Percentiles rank a stretch among this genome's conserved stretches.
Conservation (phyloP, 495 filamentous ascomycete species). For the Neurospora sp. region DNA sequence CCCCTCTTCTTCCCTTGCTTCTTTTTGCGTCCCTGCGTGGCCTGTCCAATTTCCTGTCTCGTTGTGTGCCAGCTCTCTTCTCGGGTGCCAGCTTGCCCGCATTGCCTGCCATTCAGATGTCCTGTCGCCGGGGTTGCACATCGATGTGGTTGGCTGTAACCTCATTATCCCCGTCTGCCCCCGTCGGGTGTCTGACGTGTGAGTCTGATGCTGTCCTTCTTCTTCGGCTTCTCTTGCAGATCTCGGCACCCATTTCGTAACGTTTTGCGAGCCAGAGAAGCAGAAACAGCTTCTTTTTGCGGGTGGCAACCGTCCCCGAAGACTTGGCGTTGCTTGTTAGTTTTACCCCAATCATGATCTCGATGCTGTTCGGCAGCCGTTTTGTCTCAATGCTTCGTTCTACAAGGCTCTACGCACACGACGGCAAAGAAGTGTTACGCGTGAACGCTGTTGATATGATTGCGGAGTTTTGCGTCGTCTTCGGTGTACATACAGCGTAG, state of each 20-base stretch:
- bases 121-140: background rate
- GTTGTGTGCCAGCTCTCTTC: background rate
- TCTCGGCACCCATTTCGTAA: conserved; percentile 2
- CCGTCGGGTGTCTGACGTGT: conserved; percentile 11
- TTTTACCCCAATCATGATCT: background rate
- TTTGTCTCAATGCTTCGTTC: background rate
- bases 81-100: background rate
- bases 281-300: background rate
- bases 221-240: conserved; percentile 20
- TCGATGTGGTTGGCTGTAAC: conserved; percentile 5
- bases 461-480: background rate
- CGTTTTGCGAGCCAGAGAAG: background rate
- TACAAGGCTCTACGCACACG: background rate
- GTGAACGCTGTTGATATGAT: background rate
- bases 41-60: background rate
- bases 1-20: background rate
- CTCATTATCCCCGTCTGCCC: background rate
- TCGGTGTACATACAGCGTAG: background rate
- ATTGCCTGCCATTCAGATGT: background rate
- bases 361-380: background rate
- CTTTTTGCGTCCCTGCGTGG: background rate
- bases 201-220: conserved; percentile 15
- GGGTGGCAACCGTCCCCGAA: conserved; percentile 7
- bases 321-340: conserved; percentile 1
- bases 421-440: background rate